Evolutionary conservation across 1,139 yeast species (phyloP), one percentile per base, ranked within the genome.

Genomic region (Candida tropicalis): DNA sequence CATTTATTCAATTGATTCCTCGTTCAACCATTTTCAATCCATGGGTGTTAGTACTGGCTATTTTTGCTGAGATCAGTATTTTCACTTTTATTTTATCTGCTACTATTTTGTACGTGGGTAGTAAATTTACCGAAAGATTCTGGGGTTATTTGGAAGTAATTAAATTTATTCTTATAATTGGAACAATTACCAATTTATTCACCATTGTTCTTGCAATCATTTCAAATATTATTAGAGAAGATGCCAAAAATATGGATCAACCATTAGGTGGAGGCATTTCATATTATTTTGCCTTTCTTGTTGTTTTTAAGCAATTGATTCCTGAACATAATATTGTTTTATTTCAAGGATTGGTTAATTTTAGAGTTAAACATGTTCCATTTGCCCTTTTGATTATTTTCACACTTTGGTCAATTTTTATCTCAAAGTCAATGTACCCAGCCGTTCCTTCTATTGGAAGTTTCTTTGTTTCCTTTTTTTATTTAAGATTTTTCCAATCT

Each of bases 241-340:
- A 73, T 48, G 66, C 65, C 4, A 51, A 51, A 9, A 70, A 72
- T 0, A 70, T 75, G 70, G 67, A 66, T 44, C 61, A 61, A 42
- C 78, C 85, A 4, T 65, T 84, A 40, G 87, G 87, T 44, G 97
- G 97, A 0, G 83, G 89, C 16, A 76, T 82, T 34, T 82, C 89
- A 1, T 68, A 88, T 46, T 73, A 86, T 49, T 71, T 87, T 57
- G 93, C 89, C 3, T 85, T 87, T 53, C 67, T 90, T 46, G 96
- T 91, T 27, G 95, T 90, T 7, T 80, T 89, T 60, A 90, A 89
- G 63, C 97, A 91, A 63, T 70, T 88, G 53, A 81, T 87, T 25
- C 97, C 97, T 5, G 97, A 91, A 59, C 95, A 89, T 58, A 83
- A 88, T 43, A 76, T 89, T 43, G 79, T 80, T 22, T 65, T 90